These are phyloP conservation scores for Hypericum perforatum DNA, from an alignment of 345 rosid species.

Conservation along the genomic window DNA sequence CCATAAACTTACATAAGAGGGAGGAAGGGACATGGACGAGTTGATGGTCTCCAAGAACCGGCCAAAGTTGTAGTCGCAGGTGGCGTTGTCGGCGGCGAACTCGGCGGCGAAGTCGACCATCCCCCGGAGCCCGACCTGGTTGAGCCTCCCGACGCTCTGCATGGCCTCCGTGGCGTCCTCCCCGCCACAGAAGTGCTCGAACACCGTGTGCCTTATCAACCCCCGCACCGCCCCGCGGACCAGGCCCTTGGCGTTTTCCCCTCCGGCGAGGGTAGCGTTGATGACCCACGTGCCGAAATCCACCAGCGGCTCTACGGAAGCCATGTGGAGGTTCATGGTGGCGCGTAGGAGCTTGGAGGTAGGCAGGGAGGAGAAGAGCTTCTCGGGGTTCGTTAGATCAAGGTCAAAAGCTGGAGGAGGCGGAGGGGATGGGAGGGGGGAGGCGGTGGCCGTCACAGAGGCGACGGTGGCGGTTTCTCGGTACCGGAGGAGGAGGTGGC, in stretches of 20 bases:
- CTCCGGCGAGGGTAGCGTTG: slow-evolving; percentile 55
- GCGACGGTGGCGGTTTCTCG: slow-evolving; percentile 17
- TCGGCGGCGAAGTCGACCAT: slow-evolving; percentile 79
- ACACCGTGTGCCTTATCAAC: slow-evolving; percentile 43
- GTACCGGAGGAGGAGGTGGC: slow-evolving; percentile 2
- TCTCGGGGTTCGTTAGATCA: slow-evolving; percentile 41
- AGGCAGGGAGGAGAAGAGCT: slow-evolving; percentile 40
- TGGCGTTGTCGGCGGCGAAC: slow-evolving; percentile 38
- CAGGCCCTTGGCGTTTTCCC: slow-evolving; percentile 1
- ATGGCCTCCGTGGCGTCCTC: slow-evolving; percentile 40
- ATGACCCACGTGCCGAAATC: slow-evolving; percentile 69
- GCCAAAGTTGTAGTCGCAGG: slow-evolving; percentile 57
- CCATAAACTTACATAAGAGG: slow-evolving; percentile 65
- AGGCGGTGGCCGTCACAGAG: background rate
- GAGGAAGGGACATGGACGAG: slow-evolving; percentile 48
- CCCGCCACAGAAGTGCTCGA: slow-evolving; percentile 82
- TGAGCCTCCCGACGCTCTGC: slow-evolving; percentile 28
- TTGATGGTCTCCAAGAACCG: slow-evolving; percentile 45
- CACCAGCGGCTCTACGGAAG: slow-evolving; percentile 47
- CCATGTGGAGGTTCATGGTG: slow-evolving; percentile 38
- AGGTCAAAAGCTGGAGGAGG: slow-evolving; percentile 14
- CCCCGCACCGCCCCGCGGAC: slow-evolving; percentile 32
- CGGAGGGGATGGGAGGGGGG: background rate
- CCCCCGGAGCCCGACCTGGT: slow-evolving; percentile 51
- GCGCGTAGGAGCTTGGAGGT: slow-evolving; percentile 46